phyloP scores from a whole-genome alignment of 768 basidiomycete species.

The Myochromella boudieri region DNA sequence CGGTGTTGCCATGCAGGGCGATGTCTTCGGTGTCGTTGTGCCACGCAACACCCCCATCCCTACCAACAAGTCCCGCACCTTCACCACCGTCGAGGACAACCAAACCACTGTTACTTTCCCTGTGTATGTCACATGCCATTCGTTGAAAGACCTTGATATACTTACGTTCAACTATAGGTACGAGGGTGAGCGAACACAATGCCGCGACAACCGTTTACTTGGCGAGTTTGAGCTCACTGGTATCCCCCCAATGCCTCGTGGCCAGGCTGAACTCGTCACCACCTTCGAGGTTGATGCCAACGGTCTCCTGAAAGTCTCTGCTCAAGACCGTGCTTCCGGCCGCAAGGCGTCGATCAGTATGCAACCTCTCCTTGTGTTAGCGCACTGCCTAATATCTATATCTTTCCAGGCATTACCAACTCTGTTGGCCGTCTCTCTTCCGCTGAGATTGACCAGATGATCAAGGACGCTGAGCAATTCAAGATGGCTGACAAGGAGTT shows the following conservation, averaged over 20 bases:
- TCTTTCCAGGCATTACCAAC: conserved; percentile 83
- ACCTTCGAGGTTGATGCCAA: conserved; percentile 99
- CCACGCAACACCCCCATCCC: conserved; percentile 99
- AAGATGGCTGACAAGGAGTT: conserved; percentile 98
- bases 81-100: conserved; percentile 99
- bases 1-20: conserved; percentile 99
- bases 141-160: conserved; percentile 5
- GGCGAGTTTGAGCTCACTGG: conserved; percentile 99
- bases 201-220: conserved; percentile 98
- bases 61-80: conserved; percentile 97
- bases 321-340: conserved; percentile 96
- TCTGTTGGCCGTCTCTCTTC: conserved; percentile 97
- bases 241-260: conserved; percentile 98
- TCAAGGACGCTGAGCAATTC: conserved; percentile 98
- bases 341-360: conserved; percentile 97
- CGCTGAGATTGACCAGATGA: conserved; percentile 99
- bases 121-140: conserved; percentile 53
- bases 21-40: conserved; percentile 99
- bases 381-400: conserved; percentile 12
- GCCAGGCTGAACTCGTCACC: conserved; percentile 98
- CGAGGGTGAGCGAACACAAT: conserved; percentile 99
- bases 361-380: conserved; percentile 24
- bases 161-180: conserved; percentile 53
- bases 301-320: conserved; percentile 98
- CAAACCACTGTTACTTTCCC: conserved; percentile 99